Evolutionary conservation across 257 asterid genomes (phyloP).

Genomic region (Przewalskia tangutica): DNA sequence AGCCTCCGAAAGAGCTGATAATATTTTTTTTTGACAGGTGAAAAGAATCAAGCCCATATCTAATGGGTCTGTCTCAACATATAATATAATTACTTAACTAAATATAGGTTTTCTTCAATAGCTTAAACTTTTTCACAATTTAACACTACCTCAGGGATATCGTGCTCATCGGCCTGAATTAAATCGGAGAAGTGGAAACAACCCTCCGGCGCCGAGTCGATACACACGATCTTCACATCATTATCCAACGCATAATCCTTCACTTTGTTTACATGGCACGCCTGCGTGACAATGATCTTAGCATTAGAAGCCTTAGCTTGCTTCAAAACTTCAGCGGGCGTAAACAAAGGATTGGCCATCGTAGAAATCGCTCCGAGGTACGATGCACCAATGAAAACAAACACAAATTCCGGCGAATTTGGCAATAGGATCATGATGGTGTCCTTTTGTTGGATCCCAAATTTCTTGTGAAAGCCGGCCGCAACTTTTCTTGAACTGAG

Average conservation of each 20-base stretch:
- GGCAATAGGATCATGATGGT: conserved; percentile 80
- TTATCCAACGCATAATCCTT: conserved; percentile 33
- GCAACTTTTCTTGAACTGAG: conserved; percentile 35
- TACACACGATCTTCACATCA: conserved; percentile 31
- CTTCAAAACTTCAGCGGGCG: conserved; percentile 51
- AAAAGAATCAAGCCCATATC: too few relatives aligned
- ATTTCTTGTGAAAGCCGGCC: conserved; percentile 40
- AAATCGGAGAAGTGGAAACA: conserved; percentile 47
- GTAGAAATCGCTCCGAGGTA: conserved; percentile 62
- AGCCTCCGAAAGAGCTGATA: too few relatives aligned
- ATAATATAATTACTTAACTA: background rate
- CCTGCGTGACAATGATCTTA: conserved; percentile 50
- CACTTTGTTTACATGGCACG: conserved; percentile 43
- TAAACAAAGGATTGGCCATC: conserved; percentile 81
- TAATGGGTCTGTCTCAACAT: background rate
- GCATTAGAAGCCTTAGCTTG: conserved; percentile 65
- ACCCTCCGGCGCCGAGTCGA: conserved; percentile 37
- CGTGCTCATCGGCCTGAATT: conserved; percentile 32
- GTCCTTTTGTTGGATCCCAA: conserved; percentile 55
- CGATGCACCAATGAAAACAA: conserved; percentile 77
- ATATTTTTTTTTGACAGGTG: too few relatives aligned
- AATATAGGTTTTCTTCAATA: rapidly evolving
- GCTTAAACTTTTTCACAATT: background rate
- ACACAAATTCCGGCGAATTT: conserved; percentile 60
- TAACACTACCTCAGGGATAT: conserved; percentile 27